Evolutionary conservation across 2,329 filamentous ascomycete species (phyloP).

Genomic region (Clonostachys solani): DNA sequence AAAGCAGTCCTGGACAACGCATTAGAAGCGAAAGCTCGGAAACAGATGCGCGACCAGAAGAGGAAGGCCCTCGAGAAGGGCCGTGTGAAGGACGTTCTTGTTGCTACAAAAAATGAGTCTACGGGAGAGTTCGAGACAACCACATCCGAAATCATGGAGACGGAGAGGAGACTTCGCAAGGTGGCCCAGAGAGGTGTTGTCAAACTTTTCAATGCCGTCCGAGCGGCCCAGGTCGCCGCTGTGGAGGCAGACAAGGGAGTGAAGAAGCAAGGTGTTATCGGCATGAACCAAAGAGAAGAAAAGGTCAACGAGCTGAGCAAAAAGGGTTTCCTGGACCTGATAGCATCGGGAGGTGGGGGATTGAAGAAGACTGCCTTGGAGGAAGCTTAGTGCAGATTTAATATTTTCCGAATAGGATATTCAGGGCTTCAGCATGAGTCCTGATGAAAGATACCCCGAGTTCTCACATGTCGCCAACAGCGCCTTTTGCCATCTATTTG

Average conservation of each 20-base stretch:
- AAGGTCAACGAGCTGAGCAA: conserved; percentile 95
- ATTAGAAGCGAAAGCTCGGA: conserved; percentile 76
- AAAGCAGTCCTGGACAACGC: conserved; percentile 70
- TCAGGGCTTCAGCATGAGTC: not conserved
- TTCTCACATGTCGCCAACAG: not conserved
- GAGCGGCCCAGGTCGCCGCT: conserved; percentile 86
- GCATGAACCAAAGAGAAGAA: conserved; percentile 76
- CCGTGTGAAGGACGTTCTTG: conserved; percentile 80
- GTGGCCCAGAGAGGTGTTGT: conserved; percentile 91
- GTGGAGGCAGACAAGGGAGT: conserved; percentile 69
- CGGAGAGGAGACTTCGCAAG: conserved; percentile 78
- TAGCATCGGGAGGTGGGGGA: conserved; percentile 59
- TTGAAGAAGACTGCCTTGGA: conserved; percentile 55
- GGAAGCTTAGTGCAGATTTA: conserved; percentile 35
- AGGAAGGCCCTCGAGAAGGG: conserved; percentile 78
- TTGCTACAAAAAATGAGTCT: conserved; percentile 50
- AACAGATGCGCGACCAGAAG: conserved; percentile 77
- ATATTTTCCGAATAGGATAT: not conserved
- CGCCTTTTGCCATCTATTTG: not conserved
- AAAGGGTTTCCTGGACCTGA: conserved; percentile 91
- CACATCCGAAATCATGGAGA: conserved; percentile 55
- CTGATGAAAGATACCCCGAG: not conserved
- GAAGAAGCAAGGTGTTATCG: conserved; percentile 70
- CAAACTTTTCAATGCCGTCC: conserved; percentile 92
- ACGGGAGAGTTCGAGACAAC: conserved; percentile 37